These are phyloP conservation scores for Clavulina sp. DNA, from an alignment of 768 basidiomycete species.

Conservation along the genomic window DNA sequence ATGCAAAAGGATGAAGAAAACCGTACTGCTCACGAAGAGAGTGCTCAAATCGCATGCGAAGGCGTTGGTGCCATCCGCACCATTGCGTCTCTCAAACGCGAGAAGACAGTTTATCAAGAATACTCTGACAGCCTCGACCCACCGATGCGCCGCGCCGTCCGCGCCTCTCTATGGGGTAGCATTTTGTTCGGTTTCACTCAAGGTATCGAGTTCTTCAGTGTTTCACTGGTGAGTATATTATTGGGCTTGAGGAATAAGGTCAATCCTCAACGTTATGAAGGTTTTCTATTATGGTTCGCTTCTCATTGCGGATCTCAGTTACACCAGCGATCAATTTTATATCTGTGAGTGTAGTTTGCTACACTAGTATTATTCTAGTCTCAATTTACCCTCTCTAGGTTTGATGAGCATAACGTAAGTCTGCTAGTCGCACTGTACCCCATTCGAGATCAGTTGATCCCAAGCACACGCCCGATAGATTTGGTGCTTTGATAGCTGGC, in stretches of 20 bases:
- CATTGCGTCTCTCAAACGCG: slow-evolving; percentile 73
- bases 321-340: slow-evolving; percentile 39
- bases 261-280: too few relatives aligned
- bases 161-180: slow-evolving; percentile 42
- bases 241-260: neutral
- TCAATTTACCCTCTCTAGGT: neutral
- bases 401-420: neutral
- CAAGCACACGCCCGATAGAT: slow-evolving; percentile 24
- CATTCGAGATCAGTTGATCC: neutral
- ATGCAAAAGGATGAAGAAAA: slow-evolving; percentile 72
- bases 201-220: slow-evolving; percentile 56
- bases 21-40: slow-evolving; percentile 58
- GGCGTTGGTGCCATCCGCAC: slow-evolving; percentile 80
- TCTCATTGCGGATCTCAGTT: slow-evolving; percentile 38
- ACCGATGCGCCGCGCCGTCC: slow-evolving; percentile 49
- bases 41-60: slow-evolving; percentile 81
- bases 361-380: slow-evolving; percentile 43
- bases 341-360: slow-evolving; percentile 28
- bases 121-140: slow-evolving; percentile 55
- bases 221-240: slow-evolving; percentile 36
- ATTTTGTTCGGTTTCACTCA: slow-evolving; percentile 58
- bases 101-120: slow-evolving; percentile 51
- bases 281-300: slow-evolving; percentile 54
- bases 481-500: slow-evolving; percentile 38
- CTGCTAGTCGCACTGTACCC: neutral